Base-by-base conservation (phyloP, 2,329 filamentous ascomycete species). In the Coleophoma crateriformis region DNA sequence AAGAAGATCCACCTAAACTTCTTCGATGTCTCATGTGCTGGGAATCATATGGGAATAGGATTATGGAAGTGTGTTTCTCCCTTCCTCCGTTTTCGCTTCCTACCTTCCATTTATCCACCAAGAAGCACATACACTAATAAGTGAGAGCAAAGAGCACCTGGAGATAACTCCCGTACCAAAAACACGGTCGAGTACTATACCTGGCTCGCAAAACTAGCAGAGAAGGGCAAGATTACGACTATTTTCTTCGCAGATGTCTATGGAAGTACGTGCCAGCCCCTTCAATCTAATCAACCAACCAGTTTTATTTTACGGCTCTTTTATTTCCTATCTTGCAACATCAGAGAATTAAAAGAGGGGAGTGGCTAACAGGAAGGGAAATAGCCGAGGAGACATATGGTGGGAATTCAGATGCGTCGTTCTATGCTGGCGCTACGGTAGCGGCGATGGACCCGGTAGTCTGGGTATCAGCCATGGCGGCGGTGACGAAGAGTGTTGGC, bases 211-310 rank as follows among this genome's bases (percentile, higher is more conserved):
- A 72, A 81, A 49, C 63, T 79, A 0, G 72, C 84, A 0, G 81
- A 85, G 55, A 68, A 72, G 1, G 79, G 76, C 37, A 80, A 82
- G 42, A 82, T 84, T 53, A 79, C 84, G 45, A 79, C 77, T 7
- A 81, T 84, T 34, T 85, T 84, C 63, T 81, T 85, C 46, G 82
- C 81, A 0, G 81, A 85, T 60, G 79, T 83, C 0, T 71, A 86
- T 40, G 50, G 45, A 38, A 17, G 35, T 38, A 38, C 12, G 35
- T 17, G 4, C 7, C 35, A 8, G 7, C 35, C 13, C 15, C 35
- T 38, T 14, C 13, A n/a, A 8, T 13, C 35, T 11, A 17, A n/a
- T 38, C 14, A 7, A 38, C 7, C 7, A 17, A 7, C 5, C 7
- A 38, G 12, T 13, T 4, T 38, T 4, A 7, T n/a, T 7, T 27